Evolutionary conservation across 1,139 yeast genomes (phyloP).

Genomic region (Protomyces pachydermus): DNA sequence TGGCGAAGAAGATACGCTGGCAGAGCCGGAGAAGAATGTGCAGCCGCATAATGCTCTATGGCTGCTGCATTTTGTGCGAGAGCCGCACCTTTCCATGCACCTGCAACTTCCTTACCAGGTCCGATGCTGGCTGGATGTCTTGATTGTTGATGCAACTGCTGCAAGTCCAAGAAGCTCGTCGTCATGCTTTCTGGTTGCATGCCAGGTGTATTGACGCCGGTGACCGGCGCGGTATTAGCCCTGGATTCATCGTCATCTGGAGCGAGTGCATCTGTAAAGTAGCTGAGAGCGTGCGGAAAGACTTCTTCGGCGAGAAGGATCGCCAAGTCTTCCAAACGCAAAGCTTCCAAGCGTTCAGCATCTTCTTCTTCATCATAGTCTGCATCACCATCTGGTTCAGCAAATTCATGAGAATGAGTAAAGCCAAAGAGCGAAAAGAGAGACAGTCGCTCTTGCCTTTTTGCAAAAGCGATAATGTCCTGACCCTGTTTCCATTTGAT

Average conservation of each 20-base stretch:
- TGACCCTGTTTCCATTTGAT: constrained; percentile 10
- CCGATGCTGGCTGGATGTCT: not conserved
- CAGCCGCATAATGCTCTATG: constrained; percentile 12
- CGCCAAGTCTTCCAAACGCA: constrained; percentile 19
- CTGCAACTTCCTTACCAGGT: not conserved
- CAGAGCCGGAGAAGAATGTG: not conserved
- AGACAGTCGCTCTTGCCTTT: constrained; percentile 7
- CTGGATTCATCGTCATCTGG: constrained; percentile 1
- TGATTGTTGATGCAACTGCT: not conserved
- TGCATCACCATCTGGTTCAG: not conserved
- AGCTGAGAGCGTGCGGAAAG: constrained; percentile 20
- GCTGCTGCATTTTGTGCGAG: not conserved
- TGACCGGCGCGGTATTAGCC: not conserved
- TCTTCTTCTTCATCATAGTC: not conserved
- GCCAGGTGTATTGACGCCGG: constrained; percentile 7
- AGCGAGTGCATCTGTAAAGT: constrained; percentile 19
- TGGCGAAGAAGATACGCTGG: not conserved
- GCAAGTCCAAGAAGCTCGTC: constrained; percentile 14
- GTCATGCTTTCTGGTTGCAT: constrained; percentile 18
- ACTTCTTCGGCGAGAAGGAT: constrained; percentile 20
- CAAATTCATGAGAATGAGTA: not conserved
- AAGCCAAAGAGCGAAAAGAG: constrained; percentile 19
- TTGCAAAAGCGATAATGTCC: constrained; percentile 3
- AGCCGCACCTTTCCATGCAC: constrained; percentile 1
- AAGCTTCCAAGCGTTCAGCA: constrained; percentile 7